A percentile compares a stretch with the other conserved stretches of the same genome.
Evolutionary conservation across 805 yeast genomes (phyloP).

Genomic region (Nadsonia fulvescens): DNA sequence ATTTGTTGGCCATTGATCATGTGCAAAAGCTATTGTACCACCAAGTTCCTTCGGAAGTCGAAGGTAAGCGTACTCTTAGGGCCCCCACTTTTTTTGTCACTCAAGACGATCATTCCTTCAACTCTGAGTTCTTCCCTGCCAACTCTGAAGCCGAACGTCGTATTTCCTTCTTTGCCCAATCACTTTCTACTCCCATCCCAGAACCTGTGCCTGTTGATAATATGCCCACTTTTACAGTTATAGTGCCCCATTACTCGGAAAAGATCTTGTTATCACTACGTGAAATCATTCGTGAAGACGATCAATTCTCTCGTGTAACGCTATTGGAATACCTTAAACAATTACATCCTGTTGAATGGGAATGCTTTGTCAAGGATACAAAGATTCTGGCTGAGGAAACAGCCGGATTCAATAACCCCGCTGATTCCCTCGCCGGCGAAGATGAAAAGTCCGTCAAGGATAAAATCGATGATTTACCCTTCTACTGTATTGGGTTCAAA

Average conservation of each 20-base stretch:
- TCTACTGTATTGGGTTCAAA: constrained; percentile 92
- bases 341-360: constrained; percentile 95
- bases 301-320: constrained; percentile 88
- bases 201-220: constrained; percentile 98
- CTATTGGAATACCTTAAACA: constrained; percentile 86
- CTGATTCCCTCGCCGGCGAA: constrained; percentile 25
- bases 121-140: constrained; percentile 92
- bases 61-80: constrained; percentile 94
- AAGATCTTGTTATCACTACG: constrained; percentile 83
- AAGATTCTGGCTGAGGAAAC: constrained; percentile 89
- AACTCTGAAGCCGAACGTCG: constrained; percentile 99
- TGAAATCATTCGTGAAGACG: constrained; percentile 94
- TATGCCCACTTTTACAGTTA: constrained; percentile 97
- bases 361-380: constrained; percentile 90
- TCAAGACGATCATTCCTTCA: constrained; percentile 88
- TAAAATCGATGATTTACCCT: constrained; percentile 82
- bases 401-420: constrained; percentile 47
- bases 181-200: constrained; percentile 94
- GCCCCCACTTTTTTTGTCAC: constrained; percentile 98
- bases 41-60: constrained; percentile 95
- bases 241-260: constrained; percentile 92
- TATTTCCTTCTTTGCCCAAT: constrained; percentile 97
- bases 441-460: constrained; percentile 60
- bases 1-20: constrained; percentile 91
- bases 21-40: constrained; percentile 94